Evolutionary conservation across 371 early-diverging fungal species (phyloP).

Genomic region (Mortierella sp.): DNA sequence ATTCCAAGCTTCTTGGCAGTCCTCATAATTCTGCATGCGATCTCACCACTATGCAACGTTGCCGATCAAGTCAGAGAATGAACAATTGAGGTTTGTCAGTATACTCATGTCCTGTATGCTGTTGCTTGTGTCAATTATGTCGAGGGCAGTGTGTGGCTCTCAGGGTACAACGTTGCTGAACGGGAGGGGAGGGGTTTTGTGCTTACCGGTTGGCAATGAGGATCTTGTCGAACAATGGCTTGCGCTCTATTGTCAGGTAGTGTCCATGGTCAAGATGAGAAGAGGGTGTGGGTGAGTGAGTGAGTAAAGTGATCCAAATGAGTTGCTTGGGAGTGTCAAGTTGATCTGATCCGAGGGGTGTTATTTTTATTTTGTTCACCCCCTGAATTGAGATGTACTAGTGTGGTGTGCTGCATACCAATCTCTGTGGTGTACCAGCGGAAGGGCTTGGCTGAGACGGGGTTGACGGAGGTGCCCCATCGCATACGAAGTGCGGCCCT

Average conservation of each 20-base stretch:
- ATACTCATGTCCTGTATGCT: background rate
- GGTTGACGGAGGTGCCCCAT: conserved; percentile 54
- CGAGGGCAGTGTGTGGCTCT: no score
- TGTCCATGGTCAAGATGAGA: conserved; percentile 1
- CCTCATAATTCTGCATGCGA: conserved; percentile 90
- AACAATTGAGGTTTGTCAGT: background rate
- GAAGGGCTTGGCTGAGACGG: conserved; percentile 45
- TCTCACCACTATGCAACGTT: conserved; percentile 78
- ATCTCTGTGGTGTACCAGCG: conserved; percentile 58
- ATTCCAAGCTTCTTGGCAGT: conserved; percentile 93
- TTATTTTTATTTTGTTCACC: background rate
- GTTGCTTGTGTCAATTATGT: background rate
- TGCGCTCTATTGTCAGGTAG: conserved; percentile 60
- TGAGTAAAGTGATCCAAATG: background rate
- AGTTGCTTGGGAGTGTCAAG: background rate
- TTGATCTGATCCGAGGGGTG: conserved; percentile 7
- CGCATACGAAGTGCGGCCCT: conserved; percentile 57
- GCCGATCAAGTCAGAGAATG: conserved; percentile 10
- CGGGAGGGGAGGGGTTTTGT: background rate
- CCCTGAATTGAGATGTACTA: conserved; percentile 1
- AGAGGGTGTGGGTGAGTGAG: background rate
- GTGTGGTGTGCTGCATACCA: conserved; percentile 24
- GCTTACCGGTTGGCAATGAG: conserved; percentile 87
- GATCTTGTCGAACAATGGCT: conserved; percentile 88
- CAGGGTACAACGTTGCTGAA: background rate